Percentiles rank a stretch among this genome's conserved stretches.
phyloP scores from a whole-genome alignment of 495 filamentous ascomycete species.

The Sporormia fimetaria region DNA sequence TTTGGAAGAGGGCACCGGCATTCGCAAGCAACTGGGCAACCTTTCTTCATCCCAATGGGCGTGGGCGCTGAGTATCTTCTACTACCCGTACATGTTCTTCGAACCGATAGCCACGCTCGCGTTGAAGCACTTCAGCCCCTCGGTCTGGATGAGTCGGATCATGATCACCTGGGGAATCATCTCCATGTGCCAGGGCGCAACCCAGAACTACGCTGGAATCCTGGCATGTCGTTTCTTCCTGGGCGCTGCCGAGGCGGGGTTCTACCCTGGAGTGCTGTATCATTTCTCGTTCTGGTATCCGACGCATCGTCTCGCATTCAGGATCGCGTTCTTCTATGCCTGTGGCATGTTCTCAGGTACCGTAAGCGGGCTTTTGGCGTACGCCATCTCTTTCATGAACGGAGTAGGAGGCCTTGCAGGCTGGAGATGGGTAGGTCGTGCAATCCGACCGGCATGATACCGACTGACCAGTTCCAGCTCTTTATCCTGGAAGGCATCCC shows the following conservation, averaged over 20 bases:
- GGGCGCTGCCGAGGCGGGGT: conserved; percentile 68
- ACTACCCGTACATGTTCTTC: conserved; percentile 33
- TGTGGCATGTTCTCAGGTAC: conserved; percentile 33
- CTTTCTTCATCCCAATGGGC: conserved; percentile 31
- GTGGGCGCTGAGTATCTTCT: conserved; percentile 39
- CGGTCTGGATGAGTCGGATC: conserved; percentile 35
- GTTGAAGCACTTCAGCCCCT: conserved; percentile 26
- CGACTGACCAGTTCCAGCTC: too few species aligned
- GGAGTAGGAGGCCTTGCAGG: conserved; percentile 30
- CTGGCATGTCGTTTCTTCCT: conserved; percentile 56
- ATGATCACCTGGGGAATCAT: conserved; percentile 5
- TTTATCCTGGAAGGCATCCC: conserved; percentile 40
- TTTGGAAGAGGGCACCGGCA: conserved; percentile 17
- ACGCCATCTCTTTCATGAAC: conserved; percentile 36
- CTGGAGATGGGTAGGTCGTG: conserved; percentile 40
- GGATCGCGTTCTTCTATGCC: conserved; percentile 28
- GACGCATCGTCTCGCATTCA: conserved; percentile 9
- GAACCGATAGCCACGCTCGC: conserved; percentile 37
- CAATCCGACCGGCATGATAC: too few species aligned
- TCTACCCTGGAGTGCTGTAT: conserved; percentile 54
- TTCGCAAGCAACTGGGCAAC: conserved; percentile 36
- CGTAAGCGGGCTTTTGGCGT: conserved; percentile 35
- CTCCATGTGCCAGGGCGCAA: conserved; percentile 3
- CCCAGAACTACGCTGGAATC: conserved; percentile 3
- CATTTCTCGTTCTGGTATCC: conserved; percentile 23